Base-by-base conservation (phyloP, 2,329 filamentous ascomycete species). In the Chrysoporthe austroafricana region DNA sequence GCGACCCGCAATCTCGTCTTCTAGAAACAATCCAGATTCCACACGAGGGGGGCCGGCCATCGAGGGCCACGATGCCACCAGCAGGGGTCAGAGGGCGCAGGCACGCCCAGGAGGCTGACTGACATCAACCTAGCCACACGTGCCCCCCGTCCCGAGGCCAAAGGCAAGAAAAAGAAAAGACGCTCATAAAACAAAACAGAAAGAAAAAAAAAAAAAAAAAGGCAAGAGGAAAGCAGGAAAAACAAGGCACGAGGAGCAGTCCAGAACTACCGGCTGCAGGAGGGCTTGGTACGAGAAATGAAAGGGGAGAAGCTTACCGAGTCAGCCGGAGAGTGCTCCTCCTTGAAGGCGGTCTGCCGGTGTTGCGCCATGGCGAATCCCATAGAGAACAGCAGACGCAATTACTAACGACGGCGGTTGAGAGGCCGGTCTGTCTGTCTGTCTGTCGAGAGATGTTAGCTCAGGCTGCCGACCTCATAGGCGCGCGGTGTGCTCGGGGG, bases 301-400 rank as follows among this genome's bases (percentile, higher is more conserved):
- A 54, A n/a, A 26, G 21, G 11, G 43, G 16, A 57, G 21, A 65
- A 73, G 79, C 80, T 80, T 71, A 82, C 80, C 73, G 78, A 75
- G 70, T 82, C 80, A 70, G 75, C 74, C 48, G 61, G 50, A 32
- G 63, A 58, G 26, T 78, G 77, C 73, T 82, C 81, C 71, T 82
- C 80, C 72, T 82, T 82, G 69, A 78, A 81, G 73, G 76, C 78
- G 13, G 59, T 34, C 78, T 81, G 80, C 71, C 79, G 79, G 71
- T 80, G 79, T 72, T 81, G 80, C 71, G 79, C 79, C 81, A 83
- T 83, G 73, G 79, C 79, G 74, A 80, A 78, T 75, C 80, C 77
- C 79, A 81, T 81, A 70, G 63, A 66, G 63, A 61, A 48, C 54
- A 48, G n/a, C 44, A 48, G 56, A 6, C 42, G 54, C 11, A 18